These are phyloP conservation scores for Chamaecrista fasciculata DNA, from an alignment of 306 rosid genomes.

Conservation along the genomic window DNA sequence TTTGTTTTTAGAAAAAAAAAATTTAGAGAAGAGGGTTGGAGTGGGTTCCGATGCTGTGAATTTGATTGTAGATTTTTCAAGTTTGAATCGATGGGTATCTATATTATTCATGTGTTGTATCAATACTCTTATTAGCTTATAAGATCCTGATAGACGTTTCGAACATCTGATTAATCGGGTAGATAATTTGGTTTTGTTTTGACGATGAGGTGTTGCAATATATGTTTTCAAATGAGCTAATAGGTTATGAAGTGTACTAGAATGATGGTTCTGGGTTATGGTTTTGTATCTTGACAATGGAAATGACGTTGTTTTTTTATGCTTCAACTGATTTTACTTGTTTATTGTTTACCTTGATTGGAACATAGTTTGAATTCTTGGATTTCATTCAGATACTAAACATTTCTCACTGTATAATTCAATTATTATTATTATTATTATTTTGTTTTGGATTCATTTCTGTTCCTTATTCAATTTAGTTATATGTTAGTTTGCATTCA, in stretches of 20 bases:
- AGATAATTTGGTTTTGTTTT: background rate
- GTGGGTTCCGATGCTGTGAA: background rate
- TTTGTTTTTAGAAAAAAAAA: background rate
- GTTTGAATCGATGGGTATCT: slow-evolving; percentile 24
- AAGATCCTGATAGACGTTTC: background rate
- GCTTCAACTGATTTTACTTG: background rate
- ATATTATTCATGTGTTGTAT: background rate
- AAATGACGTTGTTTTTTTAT: slow-evolving; percentile 9
- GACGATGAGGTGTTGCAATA: background rate
- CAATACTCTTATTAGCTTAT: background rate
- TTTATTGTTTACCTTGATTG: background rate
- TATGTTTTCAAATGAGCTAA: background rate
- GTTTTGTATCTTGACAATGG: background rate
- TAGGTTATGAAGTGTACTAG: background rate
- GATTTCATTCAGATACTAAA: slow-evolving; percentile 3
- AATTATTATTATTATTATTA: background rate
- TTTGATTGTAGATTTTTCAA: slow-evolving; percentile 3
- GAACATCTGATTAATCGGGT: background rate
- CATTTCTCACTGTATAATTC: slow-evolving; percentile 15
- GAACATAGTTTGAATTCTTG: background rate
- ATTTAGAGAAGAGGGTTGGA: background rate
- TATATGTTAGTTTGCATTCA: slow-evolving; percentile 17
- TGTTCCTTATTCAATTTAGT: background rate
- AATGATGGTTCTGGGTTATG: slow-evolving; percentile 1
- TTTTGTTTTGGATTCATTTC: background rate